These are phyloP conservation scores for Zoysia pacifica DNA, from an alignment of 176 grass and related monocot species.

Conservation along the genomic window DNA sequence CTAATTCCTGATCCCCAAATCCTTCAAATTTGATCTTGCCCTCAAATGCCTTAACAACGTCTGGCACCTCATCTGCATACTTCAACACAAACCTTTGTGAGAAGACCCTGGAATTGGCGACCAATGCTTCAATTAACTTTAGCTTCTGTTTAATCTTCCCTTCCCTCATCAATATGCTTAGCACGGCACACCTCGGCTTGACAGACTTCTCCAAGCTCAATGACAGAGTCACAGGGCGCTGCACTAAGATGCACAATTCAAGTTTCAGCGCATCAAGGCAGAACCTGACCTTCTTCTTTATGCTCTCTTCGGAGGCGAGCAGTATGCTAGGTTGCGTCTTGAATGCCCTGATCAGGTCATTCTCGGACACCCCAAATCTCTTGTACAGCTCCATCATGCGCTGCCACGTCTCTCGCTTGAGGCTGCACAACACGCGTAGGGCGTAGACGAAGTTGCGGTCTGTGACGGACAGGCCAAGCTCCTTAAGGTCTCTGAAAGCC, in stretches of 20 bases:
- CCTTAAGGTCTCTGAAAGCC: conserved; percentile 35
- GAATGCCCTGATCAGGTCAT: conserved; percentile 38
- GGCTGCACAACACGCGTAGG: conserved; percentile 8
- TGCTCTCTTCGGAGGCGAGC: conserved; percentile 9
- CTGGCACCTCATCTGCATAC: conserved; percentile 5
- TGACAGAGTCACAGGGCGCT: background rate
- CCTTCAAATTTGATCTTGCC: conserved; percentile 29
- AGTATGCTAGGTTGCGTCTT: conserved; percentile 29
- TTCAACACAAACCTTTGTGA: conserved; percentile 12
- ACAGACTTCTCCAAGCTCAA: conserved; percentile 44
- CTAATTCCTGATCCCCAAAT: background rate
- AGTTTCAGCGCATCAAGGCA: conserved; percentile 24
- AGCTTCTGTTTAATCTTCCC: conserved; percentile 2
- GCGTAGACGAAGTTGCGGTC: conserved; percentile 20
- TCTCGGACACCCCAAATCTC: conserved; percentile 44
- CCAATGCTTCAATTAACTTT: background rate
- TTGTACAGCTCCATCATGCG: conserved; percentile 45
- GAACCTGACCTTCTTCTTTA: conserved; percentile 22
- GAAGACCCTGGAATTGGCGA: background rate
- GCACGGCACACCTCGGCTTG: conserved; percentile 32
- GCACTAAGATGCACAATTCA: background rate
- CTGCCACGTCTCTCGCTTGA: conserved; percentile 28
- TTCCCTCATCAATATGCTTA: conserved; percentile 25
- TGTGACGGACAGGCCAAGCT: background rate
- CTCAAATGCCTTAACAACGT: conserved; percentile 21